Conservation (phyloP, 257 asterid species). For the Solanum medicagineum region DNA sequence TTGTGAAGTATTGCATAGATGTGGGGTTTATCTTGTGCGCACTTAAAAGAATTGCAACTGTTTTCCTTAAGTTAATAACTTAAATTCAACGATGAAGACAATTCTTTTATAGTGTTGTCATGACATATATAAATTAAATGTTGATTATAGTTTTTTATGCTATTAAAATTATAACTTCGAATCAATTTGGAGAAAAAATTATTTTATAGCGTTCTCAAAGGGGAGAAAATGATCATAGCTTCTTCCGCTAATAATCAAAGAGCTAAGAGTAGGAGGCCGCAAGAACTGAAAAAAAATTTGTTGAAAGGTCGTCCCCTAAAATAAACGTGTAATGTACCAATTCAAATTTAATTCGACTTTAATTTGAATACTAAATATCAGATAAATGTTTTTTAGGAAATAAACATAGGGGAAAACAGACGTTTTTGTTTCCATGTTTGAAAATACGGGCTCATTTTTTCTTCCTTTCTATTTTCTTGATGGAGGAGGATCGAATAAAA, state of each 20-base stretch:
- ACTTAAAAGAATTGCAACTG: no score
- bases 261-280: no score
- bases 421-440: not conserved
- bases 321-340: accelerated
- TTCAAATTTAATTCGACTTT: not conserved
- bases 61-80: no score
- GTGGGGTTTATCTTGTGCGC: no score
- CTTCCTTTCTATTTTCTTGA: not conserved
- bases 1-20: no score
- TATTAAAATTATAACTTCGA: not conserved
- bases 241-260: not conserved
- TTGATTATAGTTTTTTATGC: not conserved
- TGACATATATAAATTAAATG: not conserved
- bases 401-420: no score
- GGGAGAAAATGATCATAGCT: not conserved
- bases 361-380: accelerated
- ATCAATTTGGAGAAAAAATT: not conserved
- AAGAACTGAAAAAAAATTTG: not conserved
- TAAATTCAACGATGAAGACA: not conserved
- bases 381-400: no score
- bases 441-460: not conserved
- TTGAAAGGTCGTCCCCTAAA: not conserved
- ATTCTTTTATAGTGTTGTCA: not conserved
- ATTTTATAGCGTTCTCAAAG: not conserved
- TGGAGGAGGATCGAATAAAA: not conserved